phyloP scores from a whole-genome alignment of 768 basidiomycete genomes.

The Suillus brevipes region DNA sequence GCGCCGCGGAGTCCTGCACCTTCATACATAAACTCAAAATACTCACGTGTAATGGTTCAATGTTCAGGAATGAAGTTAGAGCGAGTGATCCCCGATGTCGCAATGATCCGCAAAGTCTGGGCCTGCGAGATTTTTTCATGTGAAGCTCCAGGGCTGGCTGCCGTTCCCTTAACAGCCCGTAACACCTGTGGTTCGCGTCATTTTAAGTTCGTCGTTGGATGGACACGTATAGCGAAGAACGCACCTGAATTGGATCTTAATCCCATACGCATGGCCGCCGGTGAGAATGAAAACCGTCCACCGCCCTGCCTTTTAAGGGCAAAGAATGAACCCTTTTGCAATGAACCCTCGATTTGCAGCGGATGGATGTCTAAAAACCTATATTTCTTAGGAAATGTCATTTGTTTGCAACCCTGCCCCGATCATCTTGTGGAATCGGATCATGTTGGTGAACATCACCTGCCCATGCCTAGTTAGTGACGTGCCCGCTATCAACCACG shows the following conservation, averaged over 20 bases:
- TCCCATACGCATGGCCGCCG: not conserved
- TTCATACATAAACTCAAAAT: not conserved
- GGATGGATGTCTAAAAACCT: not conserved
- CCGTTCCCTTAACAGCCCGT: not conserved
- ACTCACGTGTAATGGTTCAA: conserved; percentile 1
- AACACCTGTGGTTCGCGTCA: not conserved
- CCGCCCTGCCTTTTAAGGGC: not conserved
- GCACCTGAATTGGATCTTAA: not conserved
- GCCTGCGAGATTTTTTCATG: not conserved
- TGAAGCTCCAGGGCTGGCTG: conserved; percentile 5
- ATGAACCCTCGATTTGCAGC: not conserved
- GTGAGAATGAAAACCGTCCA: not conserved
- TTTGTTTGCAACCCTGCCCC: not conserved
- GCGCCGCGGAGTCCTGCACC: not conserved
- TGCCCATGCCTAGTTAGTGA: not conserved
- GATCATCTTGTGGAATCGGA: not conserved
- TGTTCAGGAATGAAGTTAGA: not conserved
- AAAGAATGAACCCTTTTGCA: not conserved
- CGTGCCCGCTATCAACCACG: not conserved
- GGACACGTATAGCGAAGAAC: not conserved
- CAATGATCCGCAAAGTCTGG: not conserved
- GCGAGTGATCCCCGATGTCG: not conserved
- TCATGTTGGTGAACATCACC: not conserved
- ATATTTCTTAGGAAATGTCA: not conserved
- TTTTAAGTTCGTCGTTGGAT: not conserved